Percentiles rank a stretch among this genome's conserved stretches.
Conservation (phyloP, 2,329 filamentous ascomycete genomes). For the Aspergillus sp. region DNA sequence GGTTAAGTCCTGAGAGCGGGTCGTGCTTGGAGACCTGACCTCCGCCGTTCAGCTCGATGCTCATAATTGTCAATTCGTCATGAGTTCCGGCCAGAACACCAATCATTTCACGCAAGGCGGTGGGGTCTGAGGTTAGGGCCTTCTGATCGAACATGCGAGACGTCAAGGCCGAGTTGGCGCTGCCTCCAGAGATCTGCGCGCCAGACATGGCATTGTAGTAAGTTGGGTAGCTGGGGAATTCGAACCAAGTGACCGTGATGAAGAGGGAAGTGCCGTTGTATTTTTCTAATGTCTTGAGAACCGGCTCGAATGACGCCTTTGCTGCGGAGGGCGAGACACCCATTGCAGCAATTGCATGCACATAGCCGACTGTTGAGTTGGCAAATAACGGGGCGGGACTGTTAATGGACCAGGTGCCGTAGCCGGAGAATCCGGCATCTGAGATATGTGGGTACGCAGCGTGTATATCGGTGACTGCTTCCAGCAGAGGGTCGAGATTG, state of each 20-base stretch:
- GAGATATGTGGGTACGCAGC: conserved; percentile 10
- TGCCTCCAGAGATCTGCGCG: conserved; percentile 22
- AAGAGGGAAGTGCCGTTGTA: conserved; percentile 7
- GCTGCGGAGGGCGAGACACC: conserved; percentile 9
- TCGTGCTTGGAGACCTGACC: conserved; percentile 30
- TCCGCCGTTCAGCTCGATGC: conserved; percentile 24
- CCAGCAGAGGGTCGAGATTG: conserved; percentile 3
- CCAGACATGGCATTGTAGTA: conserved; percentile 30
- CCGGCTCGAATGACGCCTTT: conserved; percentile 1
- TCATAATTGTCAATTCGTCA: conserved; percentile 19
- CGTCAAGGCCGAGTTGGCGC: conserved; percentile 17
- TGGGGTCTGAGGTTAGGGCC: conserved; percentile 4
- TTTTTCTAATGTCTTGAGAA: conserved; percentile 6
- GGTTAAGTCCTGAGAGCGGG: conserved; percentile 47
- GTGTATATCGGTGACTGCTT: conserved; percentile 13
- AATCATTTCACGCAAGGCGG: conserved; percentile 6
- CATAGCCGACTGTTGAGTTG: conserved; percentile 15
- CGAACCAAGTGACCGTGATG: conserved; percentile 19
- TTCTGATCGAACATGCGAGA: conserved; percentile 26
- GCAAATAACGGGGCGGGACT: conserved; percentile 9
- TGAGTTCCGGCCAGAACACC: conserved; percentile 6
- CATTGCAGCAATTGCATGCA: conserved; percentile 15
- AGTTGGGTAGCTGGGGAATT: conserved; percentile 26
- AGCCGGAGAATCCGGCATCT: conserved; percentile 19
- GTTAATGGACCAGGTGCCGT: conserved; percentile 14